Base-by-base conservation (phyloP, 306 rosid species). In the Cucurbita moschata region DNA sequence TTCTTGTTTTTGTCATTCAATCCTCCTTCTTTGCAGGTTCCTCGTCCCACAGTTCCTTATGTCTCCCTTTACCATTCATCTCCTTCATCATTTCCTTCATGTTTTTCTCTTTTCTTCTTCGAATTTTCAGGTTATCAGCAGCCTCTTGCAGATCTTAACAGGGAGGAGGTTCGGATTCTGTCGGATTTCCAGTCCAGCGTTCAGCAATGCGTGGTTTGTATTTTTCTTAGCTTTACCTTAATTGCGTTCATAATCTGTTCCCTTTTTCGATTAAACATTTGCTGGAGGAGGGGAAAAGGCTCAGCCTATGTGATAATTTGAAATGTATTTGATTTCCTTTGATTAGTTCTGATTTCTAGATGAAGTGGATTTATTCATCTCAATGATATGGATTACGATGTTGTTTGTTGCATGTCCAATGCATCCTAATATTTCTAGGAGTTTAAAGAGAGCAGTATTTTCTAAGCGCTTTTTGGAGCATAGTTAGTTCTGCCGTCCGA, bases 141-240 rank as follows among this genome's bases (percentile, higher is more conserved):
- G 62, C 80, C 82, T 61, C 55, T 77, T 60, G 71, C 53, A 62
- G 88, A 89, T 89, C 95, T 76, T 56, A 50, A 77, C 52, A 67
- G 76, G 35, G 84, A 79, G 53, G 59, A 84, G 37, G 72, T 86
- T 77, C 86, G 79, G 52, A 26, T 65, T 23, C 76, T 94, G 66
- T 83, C 86, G 10, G 82, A 83, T 9, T 94, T 94, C 61, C 97
- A 87, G 79, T 86, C 97, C 75, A 78, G 65, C 43, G 84, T 94
- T 62, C 86, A 87, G 82, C 99, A 90, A 79, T 94, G 99, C 83
- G 97, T 91, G 89, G 99, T 94, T 68, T 73, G 57, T 42, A 39
- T 59, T 61, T 10, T 19, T 0, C 35, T 2, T 43, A 26, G 18
- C 18, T 62, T 43, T 67, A 67, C 1, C 13, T 44, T 21, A 13